Evolutionary conservation across 176 grass and related monocot species (phyloP), one percentile per base, ranked within the genome.

Genomic region (Ananas comosus): DNA sequence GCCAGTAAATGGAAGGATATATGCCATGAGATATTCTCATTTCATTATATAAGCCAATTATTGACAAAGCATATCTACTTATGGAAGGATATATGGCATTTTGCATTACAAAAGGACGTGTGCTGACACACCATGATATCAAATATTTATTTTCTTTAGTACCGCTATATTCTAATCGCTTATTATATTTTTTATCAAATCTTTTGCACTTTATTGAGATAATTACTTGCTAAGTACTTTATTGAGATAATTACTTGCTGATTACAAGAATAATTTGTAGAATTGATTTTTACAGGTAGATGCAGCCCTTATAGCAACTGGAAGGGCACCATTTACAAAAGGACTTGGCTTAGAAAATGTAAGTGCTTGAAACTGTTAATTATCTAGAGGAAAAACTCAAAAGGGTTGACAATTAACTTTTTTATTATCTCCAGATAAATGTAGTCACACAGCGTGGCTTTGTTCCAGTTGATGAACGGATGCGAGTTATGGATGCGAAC

Each of bases 341-440:
- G 93, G 89, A 70, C 93, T 96, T 83, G 93, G 93, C 74, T 87
- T 97, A 86, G 93, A 96, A 87, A 97, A 97, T 82, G 89, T 97
- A 66, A 73, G 86, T 71, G 56, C 49, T 48, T 48, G 10, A 69
- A 63, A 67, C 49, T 82, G 22, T 69, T 53, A 49, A 13, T 66
- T 64, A 70, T 74, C 18, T 63, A 2, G 48, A 70, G 9, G 42
- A 25, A 25, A 13, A 58, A 73, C 53, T 50, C 13, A 14, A 74
- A 74, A 63, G 58, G 65, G 3, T 49, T 13, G 2, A 18, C 64
- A 67, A 16, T 57, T 77, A 69, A 71, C 74, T 65, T 80, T 16
- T 13, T 64, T 42, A 7, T 82, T 76, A 49, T 73, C 65, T 82
- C 74, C 73, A 97, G 86, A 83, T 97, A 63, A 90, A 92, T 90